These are phyloP conservation scores for Asclepias syriaca DNA, from an alignment of 257 asterid genomes.

Conservation along the genomic window DNA sequence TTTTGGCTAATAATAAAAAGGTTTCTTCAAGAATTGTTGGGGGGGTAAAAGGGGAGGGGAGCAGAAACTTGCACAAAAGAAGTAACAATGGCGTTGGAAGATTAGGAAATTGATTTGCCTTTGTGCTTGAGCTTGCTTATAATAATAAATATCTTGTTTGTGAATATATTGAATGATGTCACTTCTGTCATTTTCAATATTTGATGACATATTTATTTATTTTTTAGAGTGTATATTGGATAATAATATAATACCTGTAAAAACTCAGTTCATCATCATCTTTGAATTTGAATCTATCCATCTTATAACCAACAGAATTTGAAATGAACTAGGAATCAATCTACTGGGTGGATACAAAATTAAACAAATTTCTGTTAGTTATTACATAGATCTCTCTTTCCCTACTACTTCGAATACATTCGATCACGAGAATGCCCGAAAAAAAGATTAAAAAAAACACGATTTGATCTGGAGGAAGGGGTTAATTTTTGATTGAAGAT, in stretches of 20 bases:
- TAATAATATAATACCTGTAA: background rate
- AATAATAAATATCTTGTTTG: background rate
- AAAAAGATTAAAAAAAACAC: background rate
- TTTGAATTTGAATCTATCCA: background rate
- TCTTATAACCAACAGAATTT: too few relatives aligned
- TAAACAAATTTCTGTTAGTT: constrained; percentile 4
- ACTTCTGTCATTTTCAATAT: background rate
- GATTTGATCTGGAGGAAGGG: background rate
- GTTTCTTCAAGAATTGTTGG: too few relatives aligned
- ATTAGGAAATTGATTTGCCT: too few relatives aligned
- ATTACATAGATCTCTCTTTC: constrained; percentile 11
- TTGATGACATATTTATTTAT: background rate
- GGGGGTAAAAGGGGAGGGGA: too few relatives aligned
- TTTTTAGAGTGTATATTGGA: too few relatives aligned
- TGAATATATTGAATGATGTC: background rate
- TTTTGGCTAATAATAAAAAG: too few relatives aligned
- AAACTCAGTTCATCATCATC: too few relatives aligned
- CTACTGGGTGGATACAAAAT: background rate
- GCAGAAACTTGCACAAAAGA: too few relatives aligned
- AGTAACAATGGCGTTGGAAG: too few relatives aligned
- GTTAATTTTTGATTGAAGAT: constrained; percentile 1
- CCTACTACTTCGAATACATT: constrained; percentile 13
- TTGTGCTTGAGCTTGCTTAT: too few relatives aligned
- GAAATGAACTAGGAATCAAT: background rate
- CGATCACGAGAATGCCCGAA: background rate